Evolutionary conservation across 306 rosid genomes (phyloP).

Genomic region (Trifolium pratense): DNA sequence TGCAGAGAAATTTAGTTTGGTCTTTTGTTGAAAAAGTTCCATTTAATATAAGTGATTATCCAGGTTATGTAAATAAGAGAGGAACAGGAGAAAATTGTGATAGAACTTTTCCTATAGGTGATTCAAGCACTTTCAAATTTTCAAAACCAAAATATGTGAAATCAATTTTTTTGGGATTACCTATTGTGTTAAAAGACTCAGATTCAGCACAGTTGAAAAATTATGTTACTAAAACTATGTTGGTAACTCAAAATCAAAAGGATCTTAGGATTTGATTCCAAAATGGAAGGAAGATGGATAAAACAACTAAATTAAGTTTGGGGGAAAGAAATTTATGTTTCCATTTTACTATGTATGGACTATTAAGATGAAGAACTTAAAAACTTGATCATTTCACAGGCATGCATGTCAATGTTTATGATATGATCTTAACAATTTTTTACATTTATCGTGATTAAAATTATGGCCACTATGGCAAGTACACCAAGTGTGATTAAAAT

Average conservation of each 20-base stretch:
- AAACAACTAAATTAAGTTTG: no score
- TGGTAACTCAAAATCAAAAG: neutral
- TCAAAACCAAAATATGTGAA: neutral
- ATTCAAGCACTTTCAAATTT: slow-evolving; percentile 46
- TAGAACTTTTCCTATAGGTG: slow-evolving; percentile 31
- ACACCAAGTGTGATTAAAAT: no score
- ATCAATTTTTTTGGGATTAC: neutral
- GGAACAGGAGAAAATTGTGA: slow-evolving; percentile 18
- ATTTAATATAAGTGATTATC: slow-evolving; percentile 10
- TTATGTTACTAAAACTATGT: neutral
- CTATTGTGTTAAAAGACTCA: neutral
- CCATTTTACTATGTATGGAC: no score
- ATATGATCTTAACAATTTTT: no score
- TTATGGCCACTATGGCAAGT: no score
- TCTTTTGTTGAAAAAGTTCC: slow-evolving; percentile 13
- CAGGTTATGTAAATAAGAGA: slow-evolving; percentile 40
- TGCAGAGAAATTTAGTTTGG: slow-evolving; percentile 36
- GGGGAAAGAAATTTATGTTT: no score
- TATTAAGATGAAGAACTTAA: no score
- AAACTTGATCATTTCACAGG: no score
- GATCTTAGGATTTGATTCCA: neutral
- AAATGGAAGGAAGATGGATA: no score
- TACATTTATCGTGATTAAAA: no score
- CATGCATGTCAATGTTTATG: no score
- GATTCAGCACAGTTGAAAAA: neutral